Conservation (phyloP, 2,329 filamentous ascomycete species). For the Phyllosticta citriasiana region DNA sequence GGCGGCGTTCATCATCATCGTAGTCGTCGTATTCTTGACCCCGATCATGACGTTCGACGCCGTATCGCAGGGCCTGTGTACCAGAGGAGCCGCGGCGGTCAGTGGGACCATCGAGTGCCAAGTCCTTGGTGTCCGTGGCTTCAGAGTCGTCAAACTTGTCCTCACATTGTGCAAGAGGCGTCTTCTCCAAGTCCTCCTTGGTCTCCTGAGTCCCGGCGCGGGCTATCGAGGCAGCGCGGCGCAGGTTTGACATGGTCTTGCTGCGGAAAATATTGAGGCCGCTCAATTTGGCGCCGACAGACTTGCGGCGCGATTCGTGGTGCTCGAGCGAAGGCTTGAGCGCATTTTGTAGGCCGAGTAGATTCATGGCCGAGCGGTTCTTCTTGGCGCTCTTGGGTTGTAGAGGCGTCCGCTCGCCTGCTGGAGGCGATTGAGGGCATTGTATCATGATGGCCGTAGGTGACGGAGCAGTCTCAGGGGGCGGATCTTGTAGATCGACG, state of each 20-base stretch:
- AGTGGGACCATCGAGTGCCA: neutral
- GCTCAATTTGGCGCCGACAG: neutral
- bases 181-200: neutral
- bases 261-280: slow-evolving; percentile 16
- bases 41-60: neutral
- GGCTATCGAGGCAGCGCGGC: neutral
- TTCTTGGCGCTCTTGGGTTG: neutral
- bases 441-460: neutral
- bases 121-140: neutral
- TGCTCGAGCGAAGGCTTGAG: neutral
- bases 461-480: neutral
- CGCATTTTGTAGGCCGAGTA: neutral
- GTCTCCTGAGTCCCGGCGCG: neutral
- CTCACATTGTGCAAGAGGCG: neutral
- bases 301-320: neutral
- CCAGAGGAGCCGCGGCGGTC: neutral
- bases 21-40: neutral
- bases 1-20: neutral
- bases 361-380: neutral
- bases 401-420: neutral
- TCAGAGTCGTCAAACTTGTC: neutral
- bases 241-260: slow-evolving; percentile 22
- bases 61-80: neutral
- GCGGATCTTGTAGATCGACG: neutral
- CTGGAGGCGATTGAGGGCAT: neutral